A percentile compares a stretch with the other conserved stretches of the same genome.
Conservation (phyloP, 192 early-diverging fungal species). For the Coemansia sp. region DNA sequence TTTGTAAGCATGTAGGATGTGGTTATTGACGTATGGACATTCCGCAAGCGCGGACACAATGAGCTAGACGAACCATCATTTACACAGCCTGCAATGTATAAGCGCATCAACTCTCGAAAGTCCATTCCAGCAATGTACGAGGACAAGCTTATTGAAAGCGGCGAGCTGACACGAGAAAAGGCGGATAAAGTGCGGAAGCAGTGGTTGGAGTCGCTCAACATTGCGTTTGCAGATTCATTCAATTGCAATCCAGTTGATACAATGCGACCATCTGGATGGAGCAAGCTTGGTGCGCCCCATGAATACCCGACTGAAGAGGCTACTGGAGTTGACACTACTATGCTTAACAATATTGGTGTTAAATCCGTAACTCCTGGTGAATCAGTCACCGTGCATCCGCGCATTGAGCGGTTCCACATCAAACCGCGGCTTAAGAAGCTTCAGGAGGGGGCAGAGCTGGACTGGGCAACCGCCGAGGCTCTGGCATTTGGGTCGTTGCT, state of each 20-base stretch:
- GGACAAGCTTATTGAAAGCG: constrained; percentile 47
- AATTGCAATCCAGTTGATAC: constrained; percentile 34
- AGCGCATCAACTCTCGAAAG: constrained; percentile 73
- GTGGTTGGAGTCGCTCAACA: constrained; percentile 31
- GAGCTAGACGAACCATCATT: constrained; percentile 96
- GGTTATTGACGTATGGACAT: constrained; percentile 90
- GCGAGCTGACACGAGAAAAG: constrained; percentile 20
- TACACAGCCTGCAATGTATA: constrained; percentile 95
- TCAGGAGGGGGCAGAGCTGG: constrained; percentile 70
- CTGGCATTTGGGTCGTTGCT: constrained; percentile 88
- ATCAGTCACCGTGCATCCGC: constrained; percentile 73
- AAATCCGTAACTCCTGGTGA: constrained; percentile 68
- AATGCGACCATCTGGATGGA: constrained; percentile 18
- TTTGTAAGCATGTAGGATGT: constrained; percentile 60
- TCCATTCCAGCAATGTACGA: constrained; percentile 85
- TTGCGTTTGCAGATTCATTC: constrained; percentile 24
- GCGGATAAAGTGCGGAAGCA: constrained; percentile 18
- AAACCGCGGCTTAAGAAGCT: constrained; percentile 74
- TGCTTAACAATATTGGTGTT: constrained; percentile 68
- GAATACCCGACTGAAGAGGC: constrained; percentile 24
- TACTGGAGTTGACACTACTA: constrained; percentile 64
- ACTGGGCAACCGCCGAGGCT: constrained; percentile 96
- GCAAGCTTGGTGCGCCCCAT: constrained; percentile 5
- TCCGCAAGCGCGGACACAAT: constrained; percentile 95
- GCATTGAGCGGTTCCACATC: constrained; percentile 90